Evolutionary conservation across 2,329 filamentous ascomycete species (phyloP).

Genomic region (Aureobasidium sp.): DNA sequence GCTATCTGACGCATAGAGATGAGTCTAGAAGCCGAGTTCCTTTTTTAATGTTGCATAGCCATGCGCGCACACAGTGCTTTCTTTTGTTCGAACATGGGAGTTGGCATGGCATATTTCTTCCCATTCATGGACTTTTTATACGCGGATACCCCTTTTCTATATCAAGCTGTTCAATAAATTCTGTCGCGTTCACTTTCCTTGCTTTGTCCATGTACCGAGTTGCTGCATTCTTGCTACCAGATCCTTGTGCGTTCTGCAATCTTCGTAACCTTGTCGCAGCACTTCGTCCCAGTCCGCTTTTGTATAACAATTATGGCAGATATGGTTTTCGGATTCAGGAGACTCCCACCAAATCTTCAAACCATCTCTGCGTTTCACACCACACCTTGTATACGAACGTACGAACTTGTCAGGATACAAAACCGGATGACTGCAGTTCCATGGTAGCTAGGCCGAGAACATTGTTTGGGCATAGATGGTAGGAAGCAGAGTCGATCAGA

Average conservation of each 20-base stretch:
- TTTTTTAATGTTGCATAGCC: background rate
- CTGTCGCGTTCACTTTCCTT: background rate
- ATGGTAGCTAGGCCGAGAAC: background rate
- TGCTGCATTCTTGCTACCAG: background rate
- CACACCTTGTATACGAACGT: background rate
- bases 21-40: background rate
- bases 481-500: background rate
- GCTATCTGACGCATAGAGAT: background rate
- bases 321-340: background rate
- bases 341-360: background rate
- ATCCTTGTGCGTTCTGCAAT: background rate
- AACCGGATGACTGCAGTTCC: background rate
- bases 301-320: background rate
- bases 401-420: background rate
- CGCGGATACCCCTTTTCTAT: slow-evolving; percentile 2
- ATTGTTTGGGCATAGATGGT: background rate
- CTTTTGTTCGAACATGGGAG: background rate
- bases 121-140: background rate
- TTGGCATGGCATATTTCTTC: background rate
- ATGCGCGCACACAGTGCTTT: background rate
- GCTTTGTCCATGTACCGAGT: background rate
- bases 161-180: background rate
- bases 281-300: background rate
- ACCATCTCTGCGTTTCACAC: background rate
- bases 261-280: background rate